A percentile compares a stretch with the other conserved stretches of the same genome.
phyloP scores from a whole-genome alignment of 192 early-diverging fungal species.

The Umbelopsis ramanniana region DNA sequence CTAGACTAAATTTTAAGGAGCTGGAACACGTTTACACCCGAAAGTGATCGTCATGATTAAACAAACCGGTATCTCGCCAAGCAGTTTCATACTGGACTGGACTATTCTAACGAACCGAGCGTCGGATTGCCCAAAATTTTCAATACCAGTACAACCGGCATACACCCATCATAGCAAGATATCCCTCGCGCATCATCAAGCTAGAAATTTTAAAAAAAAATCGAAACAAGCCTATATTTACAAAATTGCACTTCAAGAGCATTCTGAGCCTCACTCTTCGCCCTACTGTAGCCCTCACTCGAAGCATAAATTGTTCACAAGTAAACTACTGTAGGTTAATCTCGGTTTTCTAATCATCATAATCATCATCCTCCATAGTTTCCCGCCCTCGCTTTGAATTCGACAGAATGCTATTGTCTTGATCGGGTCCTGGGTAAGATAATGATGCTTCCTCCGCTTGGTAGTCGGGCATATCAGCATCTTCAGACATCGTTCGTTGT shows the following conservation, averaged over 20 bases:
- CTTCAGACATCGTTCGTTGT: conserved; percentile 24
- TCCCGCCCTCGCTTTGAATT: conserved; percentile 30
- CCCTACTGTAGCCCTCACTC: too few relatives aligned
- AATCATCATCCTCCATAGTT: conserved; percentile 39
- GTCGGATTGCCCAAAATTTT: too few relatives aligned
- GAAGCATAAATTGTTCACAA: neutral
- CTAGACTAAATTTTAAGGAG: too few relatives aligned
- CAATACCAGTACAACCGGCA: too few relatives aligned
- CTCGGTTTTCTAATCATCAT: conserved; percentile 20
- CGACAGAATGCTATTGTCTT: neutral
- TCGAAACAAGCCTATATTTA: neutral
- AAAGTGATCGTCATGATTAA: too few relatives aligned
- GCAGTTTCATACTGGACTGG: too few relatives aligned
- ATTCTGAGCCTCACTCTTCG: neutral
- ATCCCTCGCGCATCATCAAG: neutral
- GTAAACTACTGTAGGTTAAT: neutral
- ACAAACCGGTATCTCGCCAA: too few relatives aligned
- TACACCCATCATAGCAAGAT: too few relatives aligned
- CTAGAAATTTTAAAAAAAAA: neutral
- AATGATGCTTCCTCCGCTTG: neutral
- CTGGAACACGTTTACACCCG: too few relatives aligned
- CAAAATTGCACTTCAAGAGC: neutral
- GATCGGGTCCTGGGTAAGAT: neutral
- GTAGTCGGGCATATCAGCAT: conserved; percentile 18
- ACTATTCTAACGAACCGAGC: too few relatives aligned